Conservation (phyloP, 345 rosid species). For the Firmiana major region DNA sequence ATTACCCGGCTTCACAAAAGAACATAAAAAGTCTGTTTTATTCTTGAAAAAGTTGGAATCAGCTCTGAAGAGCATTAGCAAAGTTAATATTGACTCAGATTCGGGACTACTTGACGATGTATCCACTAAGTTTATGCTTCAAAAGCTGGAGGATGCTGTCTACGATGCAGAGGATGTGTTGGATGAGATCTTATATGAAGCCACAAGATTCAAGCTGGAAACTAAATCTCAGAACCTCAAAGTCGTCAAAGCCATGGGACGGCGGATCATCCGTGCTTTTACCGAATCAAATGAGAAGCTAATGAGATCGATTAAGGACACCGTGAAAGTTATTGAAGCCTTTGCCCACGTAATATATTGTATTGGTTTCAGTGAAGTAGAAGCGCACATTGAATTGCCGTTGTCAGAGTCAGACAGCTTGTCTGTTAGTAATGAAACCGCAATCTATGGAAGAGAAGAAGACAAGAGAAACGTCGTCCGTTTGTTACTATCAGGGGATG, state of each 20-base stretch:
- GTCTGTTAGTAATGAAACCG: neutral
- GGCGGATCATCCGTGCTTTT: neutral
- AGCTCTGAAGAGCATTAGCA: neutral
- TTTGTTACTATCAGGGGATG: neutral
- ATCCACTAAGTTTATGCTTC: neutral
- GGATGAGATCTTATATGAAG: slow-evolving; percentile 19
- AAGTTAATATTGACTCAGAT: slow-evolving; percentile 15
- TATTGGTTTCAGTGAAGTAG: too few species aligned
- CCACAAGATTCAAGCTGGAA: neutral
- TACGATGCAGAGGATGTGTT: slow-evolving; percentile 26
- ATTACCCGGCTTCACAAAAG: neutral
- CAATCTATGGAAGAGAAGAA: slow-evolving; percentile 23
- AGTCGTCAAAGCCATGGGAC: too few species aligned
- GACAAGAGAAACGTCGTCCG: slow-evolving; percentile 4
- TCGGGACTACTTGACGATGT: neutral
- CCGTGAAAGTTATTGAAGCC: neutral
- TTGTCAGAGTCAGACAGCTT: neutral
- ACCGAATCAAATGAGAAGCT: neutral
- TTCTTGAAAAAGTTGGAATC: neutral
- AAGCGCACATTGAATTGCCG: neutral
- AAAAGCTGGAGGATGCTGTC: neutral
- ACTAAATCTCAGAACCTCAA: neutral
- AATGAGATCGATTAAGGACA: neutral
- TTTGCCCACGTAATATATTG: neutral
- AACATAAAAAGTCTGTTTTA: neutral